These are phyloP conservation scores for Pseudotsuga menziesii DNA, from an alignment of 75 land plant genomes.

Conservation along the genomic window DNA sequence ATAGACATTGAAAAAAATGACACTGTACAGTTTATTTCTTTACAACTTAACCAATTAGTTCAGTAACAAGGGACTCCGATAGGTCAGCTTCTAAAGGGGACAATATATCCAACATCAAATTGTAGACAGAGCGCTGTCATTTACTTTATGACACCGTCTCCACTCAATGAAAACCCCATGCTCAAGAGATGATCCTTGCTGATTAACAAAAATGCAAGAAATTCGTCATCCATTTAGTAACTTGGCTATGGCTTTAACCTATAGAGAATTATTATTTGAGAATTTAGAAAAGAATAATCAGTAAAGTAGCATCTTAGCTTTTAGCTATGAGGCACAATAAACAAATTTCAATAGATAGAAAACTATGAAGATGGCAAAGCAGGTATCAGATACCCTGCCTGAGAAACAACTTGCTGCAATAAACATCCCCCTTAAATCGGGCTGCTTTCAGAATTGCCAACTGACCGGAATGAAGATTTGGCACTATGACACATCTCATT, in stretches of 20 bases:
- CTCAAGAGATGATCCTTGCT: slow-evolving; percentile 9
- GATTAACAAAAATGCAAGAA: slow-evolving; percentile 7
- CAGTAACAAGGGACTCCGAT: neutral
- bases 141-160: slow-evolving; percentile 8
- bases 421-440: neutral
- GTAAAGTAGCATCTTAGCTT: slow-evolving; percentile 3
- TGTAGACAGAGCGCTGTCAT: neutral
- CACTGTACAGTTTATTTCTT: slow-evolving; percentile 4
- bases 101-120: slow-evolving; percentile 3
- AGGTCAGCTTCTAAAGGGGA: slow-evolving; percentile 1
- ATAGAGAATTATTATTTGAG: slow-evolving; percentile 3
- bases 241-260: slow-evolving; percentile 1
- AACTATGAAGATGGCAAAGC: neutral
- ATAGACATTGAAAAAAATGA: neutral
- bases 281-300: slow-evolving; percentile 4
- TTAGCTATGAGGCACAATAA: neutral
- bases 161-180: slow-evolving; percentile 10
- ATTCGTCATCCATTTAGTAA: slow-evolving; percentile 2
- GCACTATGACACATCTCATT: neutral
- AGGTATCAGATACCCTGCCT: slow-evolving; percentile 6
- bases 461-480: neutral
- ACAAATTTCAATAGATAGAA: neutral
- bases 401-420: slow-evolving; percentile 1
- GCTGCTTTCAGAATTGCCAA: neutral
- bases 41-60: neutral